Evolutionary conservation across 2,329 filamentous ascomycete species (phyloP).

Genomic region (Pseudocercospora crystallina): DNA sequence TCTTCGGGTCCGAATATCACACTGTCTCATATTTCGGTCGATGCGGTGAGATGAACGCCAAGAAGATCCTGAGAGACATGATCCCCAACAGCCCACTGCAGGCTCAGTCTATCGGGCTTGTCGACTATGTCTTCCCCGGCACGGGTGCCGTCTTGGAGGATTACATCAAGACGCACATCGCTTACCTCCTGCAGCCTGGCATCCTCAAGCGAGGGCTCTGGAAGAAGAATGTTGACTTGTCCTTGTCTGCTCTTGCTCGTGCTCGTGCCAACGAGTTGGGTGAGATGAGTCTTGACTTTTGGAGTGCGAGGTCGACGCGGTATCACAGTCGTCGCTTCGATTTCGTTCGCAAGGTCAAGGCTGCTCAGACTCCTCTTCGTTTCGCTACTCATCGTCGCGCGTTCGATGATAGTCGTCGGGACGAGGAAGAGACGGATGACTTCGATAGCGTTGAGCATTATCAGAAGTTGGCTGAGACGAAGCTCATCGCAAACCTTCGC

Average conservation of each 20-base stretch:
- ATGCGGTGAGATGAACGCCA: constrained; percentile 37
- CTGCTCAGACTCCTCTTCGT: constrained; percentile 39
- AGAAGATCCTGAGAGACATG: constrained; percentile 39
- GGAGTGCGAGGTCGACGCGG: constrained; percentile 38
- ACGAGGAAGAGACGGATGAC: constrained; percentile 40
- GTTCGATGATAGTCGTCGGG: constrained; percentile 19
- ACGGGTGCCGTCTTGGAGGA: constrained; percentile 37
- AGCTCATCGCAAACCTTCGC: constrained; percentile 18
- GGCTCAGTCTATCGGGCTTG: constrained; percentile 40
- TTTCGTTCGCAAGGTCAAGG: constrained; percentile 44
- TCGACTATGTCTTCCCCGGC: constrained; percentile 42
- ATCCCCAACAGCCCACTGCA: constrained; percentile 40
- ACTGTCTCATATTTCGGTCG: constrained; percentile 42
- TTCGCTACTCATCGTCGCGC: constrained; percentile 42
- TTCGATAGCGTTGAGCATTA: constrained; percentile 37
- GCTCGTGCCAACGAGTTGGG: constrained; percentile 41
- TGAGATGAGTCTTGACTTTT: constrained; percentile 47
- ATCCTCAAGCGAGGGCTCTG: constrained; percentile 30
- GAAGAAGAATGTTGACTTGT: constrained; percentile 40
- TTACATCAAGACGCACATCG: constrained; percentile 39
- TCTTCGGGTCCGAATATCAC: constrained; percentile 46
- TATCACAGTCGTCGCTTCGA: constrained; percentile 42
- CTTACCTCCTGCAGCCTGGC: constrained; percentile 31
- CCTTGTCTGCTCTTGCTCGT: constrained; percentile 33
- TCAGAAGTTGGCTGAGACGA: constrained; percentile 14